phyloP scores from a whole-genome alignment of 2,329 filamentous ascomycete genomes.

The Akanthomyces dipterigenus region DNA sequence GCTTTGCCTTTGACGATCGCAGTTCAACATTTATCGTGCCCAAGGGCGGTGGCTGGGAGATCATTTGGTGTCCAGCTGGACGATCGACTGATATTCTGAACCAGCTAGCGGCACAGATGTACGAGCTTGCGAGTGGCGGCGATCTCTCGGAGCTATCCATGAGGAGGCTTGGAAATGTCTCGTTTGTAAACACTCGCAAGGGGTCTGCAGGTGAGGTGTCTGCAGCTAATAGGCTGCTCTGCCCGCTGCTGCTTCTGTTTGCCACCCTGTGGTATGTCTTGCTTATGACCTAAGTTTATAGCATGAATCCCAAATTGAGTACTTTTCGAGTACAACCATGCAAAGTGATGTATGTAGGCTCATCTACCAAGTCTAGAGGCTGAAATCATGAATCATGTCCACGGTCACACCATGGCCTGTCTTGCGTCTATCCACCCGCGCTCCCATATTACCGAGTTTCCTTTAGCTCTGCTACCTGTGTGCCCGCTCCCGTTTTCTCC shows the following conservation, averaged over 20 bases:
- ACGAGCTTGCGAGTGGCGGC: conserved; percentile 38
- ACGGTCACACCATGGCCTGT: background rate
- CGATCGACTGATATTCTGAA: conserved; percentile 53
- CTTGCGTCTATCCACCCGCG: background rate
- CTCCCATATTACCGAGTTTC: background rate
- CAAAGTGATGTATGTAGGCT: background rate
- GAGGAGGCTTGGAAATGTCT: conserved; percentile 26
- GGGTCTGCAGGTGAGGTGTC: background rate
- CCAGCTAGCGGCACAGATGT: conserved; percentile 43
- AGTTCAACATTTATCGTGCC: conserved; percentile 56
- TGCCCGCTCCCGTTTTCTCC: conserved; percentile 37
- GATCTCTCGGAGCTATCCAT: conserved; percentile 28
- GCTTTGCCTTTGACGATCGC: conserved; percentile 59
- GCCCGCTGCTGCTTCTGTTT: background rate
- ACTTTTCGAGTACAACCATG: background rate
- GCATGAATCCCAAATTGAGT: conserved; percentile 3
- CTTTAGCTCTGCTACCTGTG: conserved; percentile 17
- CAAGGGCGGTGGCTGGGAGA: conserved; percentile 66
- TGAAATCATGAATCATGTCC: conserved; percentile 1
- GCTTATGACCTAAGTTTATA: background rate
- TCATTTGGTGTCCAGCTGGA: conserved; percentile 67
- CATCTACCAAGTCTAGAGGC: conserved; percentile 1
- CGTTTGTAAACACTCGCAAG: conserved; percentile 28
- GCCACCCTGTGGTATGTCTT: background rate
- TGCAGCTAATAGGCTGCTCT: background rate